phyloP scores from a whole-genome alignment of 2,329 filamentous ascomycete species.

The Huntiella bhutanensis region DNA sequence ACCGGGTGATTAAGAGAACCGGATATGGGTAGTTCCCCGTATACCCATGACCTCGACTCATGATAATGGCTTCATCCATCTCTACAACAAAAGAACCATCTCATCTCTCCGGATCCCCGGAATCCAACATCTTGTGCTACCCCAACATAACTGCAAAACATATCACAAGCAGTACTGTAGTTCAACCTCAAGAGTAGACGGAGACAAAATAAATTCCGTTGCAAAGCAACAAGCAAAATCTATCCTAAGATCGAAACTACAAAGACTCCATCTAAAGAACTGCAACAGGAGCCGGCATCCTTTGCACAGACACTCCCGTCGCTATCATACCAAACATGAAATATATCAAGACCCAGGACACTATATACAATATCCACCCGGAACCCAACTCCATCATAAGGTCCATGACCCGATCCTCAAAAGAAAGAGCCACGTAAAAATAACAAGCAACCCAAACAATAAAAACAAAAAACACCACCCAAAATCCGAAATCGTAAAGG shows the following conservation, averaged over 20 bases:
- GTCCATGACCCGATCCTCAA: not conserved
- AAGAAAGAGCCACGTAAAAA: not conserved
- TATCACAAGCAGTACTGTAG: too few relatives aligned
- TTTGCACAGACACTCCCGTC: slow-evolving; percentile 10
- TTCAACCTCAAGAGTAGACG: too few relatives aligned
- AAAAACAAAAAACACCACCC: slow-evolving; percentile 2
- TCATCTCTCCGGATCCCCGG: too few relatives aligned
- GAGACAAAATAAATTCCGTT: too few relatives aligned
- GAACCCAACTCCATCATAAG: not conserved
- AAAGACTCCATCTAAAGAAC: slow-evolving; percentile 1
- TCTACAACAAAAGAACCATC: too few relatives aligned
- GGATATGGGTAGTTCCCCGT: too few relatives aligned
- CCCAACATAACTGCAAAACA: too few relatives aligned
- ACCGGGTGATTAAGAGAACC: too few relatives aligned
- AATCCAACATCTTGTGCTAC: too few relatives aligned
- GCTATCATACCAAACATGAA: slow-evolving; percentile 3
- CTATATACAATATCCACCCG: not conserved
- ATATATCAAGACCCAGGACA: slow-evolving; percentile 5
- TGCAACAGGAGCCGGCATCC: slow-evolving; percentile 6
- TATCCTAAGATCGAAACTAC: not conserved
- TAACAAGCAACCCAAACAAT: slow-evolving; percentile 1
- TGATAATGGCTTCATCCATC: too few relatives aligned
- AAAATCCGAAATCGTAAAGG: not conserved
- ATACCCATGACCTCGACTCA: too few relatives aligned
- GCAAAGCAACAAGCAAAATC: too few relatives aligned